Evolutionary conservation across 2,329 filamentous ascomycete genomes (phyloP).

Genomic region (Fusarium albidum): DNA sequence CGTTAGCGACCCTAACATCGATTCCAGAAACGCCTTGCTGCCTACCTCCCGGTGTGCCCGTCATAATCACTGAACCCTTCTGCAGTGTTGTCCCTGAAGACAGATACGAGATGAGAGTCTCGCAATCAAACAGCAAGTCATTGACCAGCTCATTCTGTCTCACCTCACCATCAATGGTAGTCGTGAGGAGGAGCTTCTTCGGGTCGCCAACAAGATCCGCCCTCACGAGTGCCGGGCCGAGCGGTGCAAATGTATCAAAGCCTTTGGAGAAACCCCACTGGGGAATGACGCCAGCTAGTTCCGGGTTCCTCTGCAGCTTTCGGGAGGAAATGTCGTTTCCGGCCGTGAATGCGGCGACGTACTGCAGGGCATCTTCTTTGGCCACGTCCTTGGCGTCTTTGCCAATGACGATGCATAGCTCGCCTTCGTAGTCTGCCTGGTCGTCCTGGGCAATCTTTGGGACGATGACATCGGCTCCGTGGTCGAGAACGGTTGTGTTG

Average conservation of each 20-base stretch:
- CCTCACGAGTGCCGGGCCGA: constrained; percentile 58
- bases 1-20: no score
- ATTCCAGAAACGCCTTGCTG: background rate
- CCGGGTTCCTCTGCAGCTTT: constrained; percentile 59
- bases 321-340: constrained; percentile 65
- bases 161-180: constrained; percentile 55
- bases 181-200: constrained; percentile 51
- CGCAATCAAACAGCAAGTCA: constrained; percentile 56
- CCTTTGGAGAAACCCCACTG: constrained; percentile 67
- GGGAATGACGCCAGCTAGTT: constrained; percentile 58
- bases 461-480: constrained; percentile 50
- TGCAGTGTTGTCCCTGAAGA: constrained; percentile 53
- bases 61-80: constrained; percentile 55
- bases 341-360: constrained; percentile 61
- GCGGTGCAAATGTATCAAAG: constrained; percentile 63
- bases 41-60: constrained; percentile 53
- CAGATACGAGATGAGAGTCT: constrained; percentile 46
- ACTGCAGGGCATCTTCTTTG: constrained; percentile 52
- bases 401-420: constrained; percentile 56
- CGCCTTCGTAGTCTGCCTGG: constrained; percentile 59
- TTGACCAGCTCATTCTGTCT: constrained; percentile 51
- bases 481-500: constrained; percentile 48
- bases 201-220: constrained; percentile 53
- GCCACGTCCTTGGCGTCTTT: constrained; percentile 58
- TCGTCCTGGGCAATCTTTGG: constrained; percentile 58